Percentiles rank a stretch among this genome's conserved stretches.
Evolutionary conservation across 129 eudicot genomes (phyloP).

Genomic region (Heracleum sosnowskyi): DNA sequence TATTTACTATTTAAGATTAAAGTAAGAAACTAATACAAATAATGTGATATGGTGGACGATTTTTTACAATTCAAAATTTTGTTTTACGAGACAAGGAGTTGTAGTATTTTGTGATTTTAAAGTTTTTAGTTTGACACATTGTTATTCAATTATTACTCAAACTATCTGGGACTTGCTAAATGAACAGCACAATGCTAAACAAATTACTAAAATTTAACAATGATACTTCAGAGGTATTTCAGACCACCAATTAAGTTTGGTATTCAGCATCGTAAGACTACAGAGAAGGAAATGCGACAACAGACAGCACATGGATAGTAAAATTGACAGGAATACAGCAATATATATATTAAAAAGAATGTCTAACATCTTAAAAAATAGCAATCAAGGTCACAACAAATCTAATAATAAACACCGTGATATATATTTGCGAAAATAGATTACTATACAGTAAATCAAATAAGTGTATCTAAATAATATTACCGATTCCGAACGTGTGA

Average conservation of each 20-base stretch:
- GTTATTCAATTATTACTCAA: not conserved
- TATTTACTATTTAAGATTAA: not conserved
- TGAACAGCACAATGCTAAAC: not conserved
- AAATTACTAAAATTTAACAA: not conserved
- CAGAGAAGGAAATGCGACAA: no score
- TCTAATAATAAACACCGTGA: no score
- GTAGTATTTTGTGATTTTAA: not conserved
- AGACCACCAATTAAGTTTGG: not conserved
- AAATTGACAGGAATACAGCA: no score
- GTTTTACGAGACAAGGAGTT: not conserved
- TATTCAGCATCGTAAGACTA: no score
- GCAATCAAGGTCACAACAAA: no score
- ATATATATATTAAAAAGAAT: no score
- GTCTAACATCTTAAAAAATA: no score
- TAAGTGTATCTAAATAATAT: not conserved
- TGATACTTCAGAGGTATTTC: not conserved
- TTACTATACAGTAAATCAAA: not conserved
- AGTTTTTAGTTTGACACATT: not conserved
- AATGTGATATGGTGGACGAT: not conserved
- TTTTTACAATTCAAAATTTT: not conserved
- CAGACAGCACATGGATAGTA: no score
- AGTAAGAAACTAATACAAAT: not conserved
- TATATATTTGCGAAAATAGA: no score
- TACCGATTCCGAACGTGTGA: conserved; percentile 92
- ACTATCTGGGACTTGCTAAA: not conserved